These are phyloP conservation scores for Citrus unshiu DNA, from an alignment of 345 rosid species.

Conservation along the genomic window DNA sequence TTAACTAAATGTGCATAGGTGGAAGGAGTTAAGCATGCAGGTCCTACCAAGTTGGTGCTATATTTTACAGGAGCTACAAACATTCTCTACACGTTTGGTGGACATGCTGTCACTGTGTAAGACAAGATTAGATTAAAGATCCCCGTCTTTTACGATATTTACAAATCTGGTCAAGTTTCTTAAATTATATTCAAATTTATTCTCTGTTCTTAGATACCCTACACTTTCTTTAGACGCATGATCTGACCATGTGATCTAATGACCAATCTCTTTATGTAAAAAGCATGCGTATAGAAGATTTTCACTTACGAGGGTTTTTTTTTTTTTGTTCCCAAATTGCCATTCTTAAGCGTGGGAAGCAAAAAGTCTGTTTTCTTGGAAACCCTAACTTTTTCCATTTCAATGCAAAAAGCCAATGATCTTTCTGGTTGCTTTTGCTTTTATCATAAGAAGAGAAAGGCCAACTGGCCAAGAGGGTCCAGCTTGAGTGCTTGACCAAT, in stretches of 20 bases:
- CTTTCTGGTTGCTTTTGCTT: conserved; percentile 39
- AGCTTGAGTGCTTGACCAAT: conserved; percentile 7
- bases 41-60: conserved; percentile 81
- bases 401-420: conserved; percentile 34
- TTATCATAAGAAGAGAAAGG: conserved; percentile 21
- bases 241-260: conserved; percentile 34
- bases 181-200: background rate
- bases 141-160: conserved; percentile 35
- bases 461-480: conserved; percentile 11
- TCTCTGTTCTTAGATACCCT: conserved; percentile 3
- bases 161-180: conserved; percentile 14
- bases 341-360: conserved; percentile 35
- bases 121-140: conserved; percentile 20
- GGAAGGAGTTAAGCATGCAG: conserved; percentile 90
- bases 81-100: conserved; percentile 99
- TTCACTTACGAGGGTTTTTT: background rate
- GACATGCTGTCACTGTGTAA: conserved; percentile 99
- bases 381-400: conserved; percentile 21
- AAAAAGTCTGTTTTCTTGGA: conserved; percentile 19
- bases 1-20: conserved; percentile 33
- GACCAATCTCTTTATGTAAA: conserved; percentile 13
- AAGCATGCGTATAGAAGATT: background rate
- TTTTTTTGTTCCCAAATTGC: conserved; percentile 16
- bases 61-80: conserved; percentile 99
- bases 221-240: conserved; percentile 22